Evolutionary conservation across 306 rosid species (phyloP), one percentile per base, ranked within the genome.

Genomic region (Prunus mira): DNA sequence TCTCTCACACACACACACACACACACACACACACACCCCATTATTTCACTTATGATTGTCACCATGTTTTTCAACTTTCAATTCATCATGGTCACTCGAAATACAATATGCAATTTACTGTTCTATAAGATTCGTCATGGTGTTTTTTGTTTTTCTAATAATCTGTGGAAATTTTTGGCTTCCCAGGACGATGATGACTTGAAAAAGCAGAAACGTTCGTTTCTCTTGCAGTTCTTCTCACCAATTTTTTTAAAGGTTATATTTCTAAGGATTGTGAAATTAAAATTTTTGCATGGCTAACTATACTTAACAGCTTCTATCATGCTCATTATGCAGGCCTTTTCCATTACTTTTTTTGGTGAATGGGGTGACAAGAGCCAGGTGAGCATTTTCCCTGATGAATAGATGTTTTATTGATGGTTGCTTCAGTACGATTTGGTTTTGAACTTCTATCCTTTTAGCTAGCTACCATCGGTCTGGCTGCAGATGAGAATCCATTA

Each of bases 321-420:
- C 54, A 49, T 72, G 62, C 68, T 75, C 65, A 61, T 76, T 45
- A 43, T 80, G 52, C 87, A 94, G 97, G 98, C 97, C 74, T 94
- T 94, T 87, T 94, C 98, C 52, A 89, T 94, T 82, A 91, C 88
- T 0, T 94, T 94, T 76, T 94, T 94, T n/a, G 98, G 98, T 62
- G 98, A 94, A 87, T 94, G 98, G 98, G 97, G 97, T 74, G 97
- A 94, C 90, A 94, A 86, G 86, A 94, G 98, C 81, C 98, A 94
- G 95, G 98, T 94, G 80, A 87, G 82, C 52, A 47, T 77, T 54
- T 73, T 45, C 28, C 27, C 71, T 19, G 17, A n/a, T 73, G 71
- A 76, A 52, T 65, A 69, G 41, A 65, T 74, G 52, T 43, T 18
- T 68, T 3, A 56, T 11, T 41, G 54, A 24, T 20, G 43, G 24